Evolutionary conservation across 2,329 filamentous ascomycete species (phyloP).

Genomic region (Exophiala sp.): DNA sequence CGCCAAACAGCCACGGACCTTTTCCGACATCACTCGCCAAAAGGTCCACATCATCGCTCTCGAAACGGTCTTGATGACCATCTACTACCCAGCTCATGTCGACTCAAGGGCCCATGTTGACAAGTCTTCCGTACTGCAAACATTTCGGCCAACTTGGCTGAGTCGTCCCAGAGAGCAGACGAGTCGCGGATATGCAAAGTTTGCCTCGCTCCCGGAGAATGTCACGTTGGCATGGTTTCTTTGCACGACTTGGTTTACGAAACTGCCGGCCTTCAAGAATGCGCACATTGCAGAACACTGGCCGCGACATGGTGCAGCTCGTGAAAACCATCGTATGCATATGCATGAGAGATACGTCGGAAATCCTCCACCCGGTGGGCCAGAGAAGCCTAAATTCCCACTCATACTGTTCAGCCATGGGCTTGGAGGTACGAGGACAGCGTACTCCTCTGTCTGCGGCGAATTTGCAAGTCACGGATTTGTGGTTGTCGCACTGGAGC

Average conservation of each 20-base stretch:
- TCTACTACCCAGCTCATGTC: slow-evolving; percentile 62
- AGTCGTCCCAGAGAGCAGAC: slow-evolving; percentile 55
- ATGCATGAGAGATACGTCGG: slow-evolving; percentile 41
- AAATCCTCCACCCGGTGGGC: slow-evolving; percentile 36
- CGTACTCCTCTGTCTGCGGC: slow-evolving; percentile 61
- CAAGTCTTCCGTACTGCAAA: slow-evolving; percentile 41
- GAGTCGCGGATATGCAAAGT: slow-evolving; percentile 61
- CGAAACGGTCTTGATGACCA: slow-evolving; percentile 60
- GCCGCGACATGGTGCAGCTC: slow-evolving; percentile 44
- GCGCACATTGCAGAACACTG: slow-evolving; percentile 55
- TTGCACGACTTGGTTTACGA: slow-evolving; percentile 60
- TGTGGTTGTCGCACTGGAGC: slow-evolving; percentile 62
- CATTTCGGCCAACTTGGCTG: slow-evolving; percentile 60
- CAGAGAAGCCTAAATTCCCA: slow-evolving; percentile 51
- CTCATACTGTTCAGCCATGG: slow-evolving; percentile 66
- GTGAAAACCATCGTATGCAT: slow-evolving; percentile 34
- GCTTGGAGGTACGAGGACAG: slow-evolving; percentile 60
- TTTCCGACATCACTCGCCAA: slow-evolving; percentile 51
- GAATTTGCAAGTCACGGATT: slow-evolving; percentile 66
- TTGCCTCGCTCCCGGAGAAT: slow-evolving; percentile 51
- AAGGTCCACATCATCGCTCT: slow-evolving; percentile 49
- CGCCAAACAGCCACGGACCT: slow-evolving; percentile 43
- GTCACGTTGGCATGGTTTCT: slow-evolving; percentile 54
- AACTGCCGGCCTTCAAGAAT: slow-evolving; percentile 62
- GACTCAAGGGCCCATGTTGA: slow-evolving; percentile 38